Evolutionary conservation across 805 yeast species (phyloP).

Genomic region (Sungouiozyma intestinalis): DNA sequence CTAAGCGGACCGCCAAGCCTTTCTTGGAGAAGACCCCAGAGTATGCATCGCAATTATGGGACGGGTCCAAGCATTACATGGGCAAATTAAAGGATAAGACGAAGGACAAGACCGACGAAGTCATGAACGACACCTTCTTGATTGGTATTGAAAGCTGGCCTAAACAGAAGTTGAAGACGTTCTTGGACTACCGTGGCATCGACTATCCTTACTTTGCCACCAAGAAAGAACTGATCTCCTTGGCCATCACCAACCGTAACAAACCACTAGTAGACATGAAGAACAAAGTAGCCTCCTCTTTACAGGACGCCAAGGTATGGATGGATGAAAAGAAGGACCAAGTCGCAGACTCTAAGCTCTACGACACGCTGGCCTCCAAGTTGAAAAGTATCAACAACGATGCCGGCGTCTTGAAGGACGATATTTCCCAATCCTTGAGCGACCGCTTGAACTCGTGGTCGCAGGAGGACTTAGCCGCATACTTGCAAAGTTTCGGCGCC

Average conservation of each 20-base stretch:
- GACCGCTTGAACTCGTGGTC: slow-evolving; percentile 33
- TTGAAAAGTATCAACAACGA: slow-evolving; percentile 7
- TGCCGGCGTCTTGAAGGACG: slow-evolving; percentile 8
- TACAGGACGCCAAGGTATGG: slow-evolving; percentile 28
- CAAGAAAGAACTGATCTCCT: slow-evolving; percentile 30
- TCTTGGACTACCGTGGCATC: slow-evolving; percentile 34
- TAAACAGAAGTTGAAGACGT: slow-evolving; percentile 34
- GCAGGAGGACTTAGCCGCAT: slow-evolving; percentile 33
- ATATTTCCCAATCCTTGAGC: slow-evolving; percentile 13
- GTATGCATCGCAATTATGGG: slow-evolving; percentile 20
- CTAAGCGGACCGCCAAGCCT: slow-evolving; percentile 28
- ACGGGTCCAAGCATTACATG: slow-evolving; percentile 8
- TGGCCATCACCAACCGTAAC: slow-evolving; percentile 29
- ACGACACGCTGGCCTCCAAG: slow-evolving; percentile 3
- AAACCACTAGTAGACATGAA: slow-evolving; percentile 16
- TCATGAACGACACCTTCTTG: slow-evolving; percentile 37
- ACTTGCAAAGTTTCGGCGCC: slow-evolving; percentile 35
- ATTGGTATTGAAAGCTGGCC: slow-evolving; percentile 40
- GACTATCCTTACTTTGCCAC: slow-evolving; percentile 33
- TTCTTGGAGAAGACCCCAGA: slow-evolving; percentile 28
- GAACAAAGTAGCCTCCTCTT: background rate
- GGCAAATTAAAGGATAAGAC: slow-evolving; percentile 8
- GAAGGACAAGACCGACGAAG: slow-evolving; percentile 24
- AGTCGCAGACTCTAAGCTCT: slow-evolving; percentile 6
- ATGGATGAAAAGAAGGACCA: slow-evolving; percentile 9